Evolutionary conservation across 139 green algal species (phyloP).

Genomic region (Bryopsis sp.): DNA sequence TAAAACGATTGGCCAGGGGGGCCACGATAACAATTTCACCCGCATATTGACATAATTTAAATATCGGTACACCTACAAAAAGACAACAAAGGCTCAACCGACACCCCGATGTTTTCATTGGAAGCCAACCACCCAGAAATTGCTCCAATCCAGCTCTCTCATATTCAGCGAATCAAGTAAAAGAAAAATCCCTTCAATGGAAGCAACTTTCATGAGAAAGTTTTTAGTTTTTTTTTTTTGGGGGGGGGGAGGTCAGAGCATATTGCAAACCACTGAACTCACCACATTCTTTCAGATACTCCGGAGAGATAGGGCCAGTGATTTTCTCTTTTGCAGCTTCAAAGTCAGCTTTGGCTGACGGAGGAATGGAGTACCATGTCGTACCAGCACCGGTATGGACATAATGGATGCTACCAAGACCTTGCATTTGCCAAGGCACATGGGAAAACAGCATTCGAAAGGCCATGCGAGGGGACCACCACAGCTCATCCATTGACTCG

Average conservation of each 20-base stretch:
- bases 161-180: neutral
- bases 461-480: too few species aligned
- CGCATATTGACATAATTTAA: neutral
- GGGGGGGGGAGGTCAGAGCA: neutral
- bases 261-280: neutral
- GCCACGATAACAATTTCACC: neutral
- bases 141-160: neutral
- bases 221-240: neutral
- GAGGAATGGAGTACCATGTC: neutral
- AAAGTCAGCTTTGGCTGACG: neutral
- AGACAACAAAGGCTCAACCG: neutral
- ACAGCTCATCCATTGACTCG: too few species aligned
- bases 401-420: neutral
- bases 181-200: neutral
- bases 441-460: too few species aligned
- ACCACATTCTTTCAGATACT: neutral
- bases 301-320: neutral
- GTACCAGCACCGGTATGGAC: neutral
- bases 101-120: neutral
- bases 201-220: neutral
- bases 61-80: slow-evolving; percentile 1
- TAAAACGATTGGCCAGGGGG: neutral
- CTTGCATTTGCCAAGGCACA: neutral
- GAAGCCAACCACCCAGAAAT: neutral
- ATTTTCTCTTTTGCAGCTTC: neutral